phyloP scores from a whole-genome alignment of 2,329 filamentous ascomycete species.

The Ilyonectria mors-panacis region DNA sequence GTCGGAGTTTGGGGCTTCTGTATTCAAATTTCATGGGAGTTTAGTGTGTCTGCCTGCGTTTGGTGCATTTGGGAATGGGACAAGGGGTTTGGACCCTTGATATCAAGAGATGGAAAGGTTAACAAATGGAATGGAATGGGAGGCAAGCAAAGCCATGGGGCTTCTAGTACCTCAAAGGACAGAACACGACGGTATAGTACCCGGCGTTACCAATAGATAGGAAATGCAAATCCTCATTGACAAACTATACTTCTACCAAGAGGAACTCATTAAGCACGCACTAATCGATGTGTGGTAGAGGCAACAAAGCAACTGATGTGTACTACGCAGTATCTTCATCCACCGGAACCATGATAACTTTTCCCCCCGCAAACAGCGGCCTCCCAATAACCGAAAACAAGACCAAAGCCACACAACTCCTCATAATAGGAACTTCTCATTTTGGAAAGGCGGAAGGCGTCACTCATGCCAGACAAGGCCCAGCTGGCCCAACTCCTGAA shows the following conservation, averaged over 20 bases:
- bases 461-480: not conserved
- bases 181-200: constrained; percentile 17
- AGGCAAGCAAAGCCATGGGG: constrained; percentile 28
- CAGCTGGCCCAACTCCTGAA: not conserved
- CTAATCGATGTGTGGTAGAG: not conserved
- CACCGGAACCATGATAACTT: not conserved
- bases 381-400: not conserved
- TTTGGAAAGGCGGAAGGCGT: not conserved
- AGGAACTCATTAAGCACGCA: not conserved
- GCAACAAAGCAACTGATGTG: not conserved
- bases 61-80: constrained; percentile 20
- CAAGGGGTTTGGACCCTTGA: constrained; percentile 5
- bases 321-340: not conserved
- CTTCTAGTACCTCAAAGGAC: constrained; percentile 9
- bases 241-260: not conserved
- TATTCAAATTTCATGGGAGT: constrained; percentile 19
- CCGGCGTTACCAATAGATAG: constrained; percentile 29
- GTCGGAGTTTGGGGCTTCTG: constrained; percentile 33
- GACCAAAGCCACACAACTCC: not conserved
- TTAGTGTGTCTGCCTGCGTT: constrained; percentile 13
- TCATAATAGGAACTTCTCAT: not conserved
- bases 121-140: constrained; percentile 17
- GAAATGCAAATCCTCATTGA: constrained; percentile 25
- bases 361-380: not conserved
- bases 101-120: constrained; percentile 25